Evolutionary conservation across 2,329 filamentous ascomycete genomes (phyloP), one percentile per base, ranked within the genome.

Genomic region (Alternaria metachromatica): DNA sequence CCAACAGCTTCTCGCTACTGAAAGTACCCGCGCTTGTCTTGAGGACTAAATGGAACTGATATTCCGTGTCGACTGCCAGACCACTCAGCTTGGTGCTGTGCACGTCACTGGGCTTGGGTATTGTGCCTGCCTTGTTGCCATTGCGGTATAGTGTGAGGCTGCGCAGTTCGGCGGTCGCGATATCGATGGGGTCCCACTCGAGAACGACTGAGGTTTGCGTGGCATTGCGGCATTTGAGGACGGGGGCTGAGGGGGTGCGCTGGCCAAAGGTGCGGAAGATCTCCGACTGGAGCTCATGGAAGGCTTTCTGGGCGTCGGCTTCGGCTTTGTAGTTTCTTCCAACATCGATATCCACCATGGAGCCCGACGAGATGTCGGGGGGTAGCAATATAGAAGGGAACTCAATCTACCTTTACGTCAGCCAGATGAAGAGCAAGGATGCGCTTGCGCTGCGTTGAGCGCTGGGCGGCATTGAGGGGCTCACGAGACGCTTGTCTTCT

Each of bases 171-270:
- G 96, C 94, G 6, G 95, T 98, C 21, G 94, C 96, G 54, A 97
- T 89, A 74, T 95, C 88, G 76, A 99, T 92, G 33, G 95, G 93
- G 69, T 98, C 96, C 96, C 96, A 99, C 83, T 98, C 96, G 56
- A 99, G 91, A 41, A 99, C 96, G 49, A 98, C 91, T 26, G 93
- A 96, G n/a, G 96, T 99, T 82, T 99, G 96, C 1, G 96, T 99
- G 59, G 95, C 94, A 86, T 98, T 99, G 82, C 94, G 92, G 81
- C 96, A 96, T 76, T 94, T 92, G 37, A 99, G 89, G 55, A 92
- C 82, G 8, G 96, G 96, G 1, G 91, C 84, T 23, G 87, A 83
- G 30, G 96, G 96, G 61, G 93, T 90, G 64, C 88, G 85, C 70
- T 92, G 88, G 72, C 96, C 96, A 80, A 98, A 98, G 58, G 92